phyloP scores from a whole-genome alignment of 2,329 filamentous ascomycete genomes.

The Trichoderma semiorbis region DNA sequence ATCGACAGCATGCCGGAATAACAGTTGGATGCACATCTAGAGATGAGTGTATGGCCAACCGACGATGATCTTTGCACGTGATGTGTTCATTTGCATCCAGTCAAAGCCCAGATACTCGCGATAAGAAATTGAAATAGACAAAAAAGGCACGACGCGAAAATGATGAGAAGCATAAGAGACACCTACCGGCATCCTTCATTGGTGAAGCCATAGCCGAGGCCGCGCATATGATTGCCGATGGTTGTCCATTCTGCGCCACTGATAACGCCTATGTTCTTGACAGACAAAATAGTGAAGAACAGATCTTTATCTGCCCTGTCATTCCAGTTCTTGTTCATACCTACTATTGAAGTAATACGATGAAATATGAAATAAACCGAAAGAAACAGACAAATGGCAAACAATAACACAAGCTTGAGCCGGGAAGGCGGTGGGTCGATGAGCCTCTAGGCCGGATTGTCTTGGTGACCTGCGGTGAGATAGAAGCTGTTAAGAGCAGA shows the following conservation, averaged over 20 bases:
- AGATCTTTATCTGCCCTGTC: conserved; percentile 60
- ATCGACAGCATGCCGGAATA: not conserved
- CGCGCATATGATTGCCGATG: conserved; percentile 59
- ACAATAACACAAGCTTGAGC: conserved; percentile 4
- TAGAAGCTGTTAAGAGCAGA: conserved; percentile 36
- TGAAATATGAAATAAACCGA: not conserved
- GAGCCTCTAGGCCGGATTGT: conserved; percentile 7
- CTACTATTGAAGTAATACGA: not conserved
- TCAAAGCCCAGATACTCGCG: not conserved
- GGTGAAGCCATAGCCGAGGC: conserved; percentile 58
- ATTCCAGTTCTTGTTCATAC: conserved; percentile 58
- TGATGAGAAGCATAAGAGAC: not conserved
- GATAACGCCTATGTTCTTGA: conserved; percentile 62
- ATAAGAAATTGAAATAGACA: not conserved
- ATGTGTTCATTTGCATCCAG: not conserved
- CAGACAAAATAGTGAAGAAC: conserved; percentile 60
- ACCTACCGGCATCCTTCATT: conserved; percentile 63
- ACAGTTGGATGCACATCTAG: not conserved
- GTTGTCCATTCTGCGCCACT: conserved; percentile 60
- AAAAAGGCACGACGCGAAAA: not conserved
- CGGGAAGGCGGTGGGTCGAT: conserved; percentile 13
- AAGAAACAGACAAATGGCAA: not conserved
- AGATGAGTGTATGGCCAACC: not conserved
- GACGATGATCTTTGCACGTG: not conserved
- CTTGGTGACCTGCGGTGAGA: conserved; percentile 19